Evolutionary conservation across 805 yeast species (phyloP).

Genomic region (Candida bentonensis): DNA sequence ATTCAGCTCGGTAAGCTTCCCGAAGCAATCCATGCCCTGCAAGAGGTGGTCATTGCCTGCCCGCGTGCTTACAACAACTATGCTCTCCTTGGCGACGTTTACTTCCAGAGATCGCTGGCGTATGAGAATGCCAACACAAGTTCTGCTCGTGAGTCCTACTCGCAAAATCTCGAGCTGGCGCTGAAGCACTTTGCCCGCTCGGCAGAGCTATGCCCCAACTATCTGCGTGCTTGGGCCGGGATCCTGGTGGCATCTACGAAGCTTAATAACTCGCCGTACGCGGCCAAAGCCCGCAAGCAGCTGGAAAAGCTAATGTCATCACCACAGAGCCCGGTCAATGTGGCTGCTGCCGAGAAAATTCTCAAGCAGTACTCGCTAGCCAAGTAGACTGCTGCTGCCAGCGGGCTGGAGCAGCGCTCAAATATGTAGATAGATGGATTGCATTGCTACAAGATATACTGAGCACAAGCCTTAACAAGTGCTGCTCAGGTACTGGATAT

Average conservation of each 20-base stretch:
- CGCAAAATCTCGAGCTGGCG: conserved; percentile 11
- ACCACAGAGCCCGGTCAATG: not conserved
- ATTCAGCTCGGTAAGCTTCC: conserved; percentile 43
- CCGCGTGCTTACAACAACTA: conserved; percentile 60
- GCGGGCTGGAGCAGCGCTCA: too few species aligned
- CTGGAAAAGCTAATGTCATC: not conserved
- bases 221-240: conserved; percentile 65
- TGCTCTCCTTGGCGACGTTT: conserved; percentile 45
- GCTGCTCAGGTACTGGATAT: too few species aligned
- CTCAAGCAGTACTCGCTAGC: conserved; percentile 1
- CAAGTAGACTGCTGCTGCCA: too few species aligned
- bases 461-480: too few species aligned
- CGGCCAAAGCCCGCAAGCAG: not conserved
- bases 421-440: too few species aligned
- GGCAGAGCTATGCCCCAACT: conserved; percentile 62
- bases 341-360: not conserved
- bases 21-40: conserved; percentile 49
- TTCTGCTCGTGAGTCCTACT: conserved; percentile 1
- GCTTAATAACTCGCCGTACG: conserved; percentile 6
- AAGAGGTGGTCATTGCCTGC: conserved; percentile 53
- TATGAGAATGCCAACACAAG: conserved; percentile 6
- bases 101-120: conserved; percentile 4
- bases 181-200: conserved; percentile 46
- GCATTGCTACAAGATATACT: too few species aligned
- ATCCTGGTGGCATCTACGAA: conserved; percentile 28